A percentile compares a stretch with the other conserved stretches of the same genome.
Conservation (phyloP, 805 yeast species). For the Saturnispora zaruensis region DNA sequence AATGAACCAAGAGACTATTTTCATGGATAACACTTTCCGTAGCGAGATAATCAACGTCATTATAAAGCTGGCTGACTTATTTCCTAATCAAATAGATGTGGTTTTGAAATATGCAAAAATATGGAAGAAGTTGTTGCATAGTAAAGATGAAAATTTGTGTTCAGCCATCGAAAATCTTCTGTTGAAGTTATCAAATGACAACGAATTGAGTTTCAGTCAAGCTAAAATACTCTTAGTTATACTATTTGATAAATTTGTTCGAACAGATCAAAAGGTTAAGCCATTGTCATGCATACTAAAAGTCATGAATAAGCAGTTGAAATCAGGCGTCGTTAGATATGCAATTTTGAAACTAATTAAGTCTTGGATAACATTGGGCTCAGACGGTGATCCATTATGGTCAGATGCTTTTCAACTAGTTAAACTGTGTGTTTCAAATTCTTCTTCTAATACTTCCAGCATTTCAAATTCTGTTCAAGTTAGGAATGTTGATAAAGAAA, state of each 20-base stretch:
- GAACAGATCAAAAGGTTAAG: not conserved
- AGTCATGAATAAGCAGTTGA: not conserved
- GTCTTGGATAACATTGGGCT: conserved; percentile 5
- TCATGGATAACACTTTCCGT: conserved; percentile 2
- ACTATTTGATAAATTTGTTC: conserved; percentile 4
- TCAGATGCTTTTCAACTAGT: not conserved
- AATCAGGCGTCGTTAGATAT: conserved; percentile 7
- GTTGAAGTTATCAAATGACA: not conserved
- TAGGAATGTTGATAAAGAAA: not conserved
- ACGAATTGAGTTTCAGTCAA: not conserved
- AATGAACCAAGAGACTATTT: not conserved
- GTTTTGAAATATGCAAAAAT: conserved; percentile 5
- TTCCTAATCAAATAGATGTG: not conserved
- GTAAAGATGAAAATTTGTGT: conserved; percentile 8
- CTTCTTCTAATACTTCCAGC: not conserved
- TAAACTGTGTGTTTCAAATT: not conserved
- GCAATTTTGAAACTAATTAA: conserved; percentile 6
- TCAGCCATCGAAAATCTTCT: not conserved
- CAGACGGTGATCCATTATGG: conserved; percentile 4
- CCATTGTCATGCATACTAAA: not conserved
- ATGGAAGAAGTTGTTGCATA: conserved; percentile 10
- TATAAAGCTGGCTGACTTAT: not conserved
- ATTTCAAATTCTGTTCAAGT: not conserved
- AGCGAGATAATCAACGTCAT: not conserved
- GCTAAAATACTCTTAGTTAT: conserved; percentile 6